Evolutionary conservation across 78 protist species (phyloP).

Genomic region (slime mould (Dictyostelium discoideum)): dicty_2.7 NC_007091.3:1275001-1275500

Average conservation of each 20-base stretch:
- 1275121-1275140: slow-evolving; percentile 13
- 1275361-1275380: not conserved
- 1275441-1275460: not conserved
- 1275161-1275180: slow-evolving; percentile 23
- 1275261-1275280: not conserved
- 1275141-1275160: not conserved
- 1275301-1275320: not conserved
- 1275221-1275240: not conserved
- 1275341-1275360: not conserved
- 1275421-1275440: not conserved
- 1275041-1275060: not conserved
- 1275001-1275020: slow-evolving; percentile 9
- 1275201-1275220: slow-evolving; percentile 15
- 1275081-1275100: not conserved
- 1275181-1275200: slow-evolving; percentile 38
- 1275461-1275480: not conserved
- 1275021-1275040: not conserved
- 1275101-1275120: not conserved
- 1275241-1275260: not conserved
- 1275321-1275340: not conserved
- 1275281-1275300: not conserved
- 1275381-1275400: not conserved
- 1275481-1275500: not conserved
- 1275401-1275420: not conserved
- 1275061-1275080: not conserved